These are phyloP conservation scores for Ogataea hybrid DNA, from an alignment of 1,139 yeast genomes.

Conservation along the genomic window DNA sequence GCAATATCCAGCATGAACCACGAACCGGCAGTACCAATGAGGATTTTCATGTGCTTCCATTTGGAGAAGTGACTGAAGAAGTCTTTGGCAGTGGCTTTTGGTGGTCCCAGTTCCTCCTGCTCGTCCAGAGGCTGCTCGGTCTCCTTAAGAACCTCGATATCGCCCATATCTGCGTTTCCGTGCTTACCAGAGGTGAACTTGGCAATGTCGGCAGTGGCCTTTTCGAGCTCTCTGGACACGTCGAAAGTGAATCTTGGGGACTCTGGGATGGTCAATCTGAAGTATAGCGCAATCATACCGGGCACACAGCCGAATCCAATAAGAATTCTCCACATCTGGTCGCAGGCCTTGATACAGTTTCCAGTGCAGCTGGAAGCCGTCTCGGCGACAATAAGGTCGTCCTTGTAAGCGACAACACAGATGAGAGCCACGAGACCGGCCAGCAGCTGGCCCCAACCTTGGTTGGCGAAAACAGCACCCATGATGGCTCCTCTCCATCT, in stretches of 20 bases:
- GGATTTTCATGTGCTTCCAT: constrained; percentile 84
- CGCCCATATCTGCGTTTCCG: constrained; percentile 42
- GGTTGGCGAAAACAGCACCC: constrained; percentile 92
- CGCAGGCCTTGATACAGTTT: no score
- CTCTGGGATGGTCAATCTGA: constrained; percentile 90
- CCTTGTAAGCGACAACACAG: no score
- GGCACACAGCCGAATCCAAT: constrained; percentile 89
- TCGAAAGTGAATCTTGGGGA: constrained; percentile 88
- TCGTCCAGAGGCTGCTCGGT: constrained; percentile 33
- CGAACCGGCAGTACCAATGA: constrained; percentile 92
- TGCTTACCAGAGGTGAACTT: constrained; percentile 46
- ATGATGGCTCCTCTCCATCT: constrained; percentile 96
- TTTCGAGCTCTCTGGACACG: constrained; percentile 58
- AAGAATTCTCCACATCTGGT: no score
- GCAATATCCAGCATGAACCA: constrained; percentile 98
- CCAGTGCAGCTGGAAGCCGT: no score
- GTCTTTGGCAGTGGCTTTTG: constrained; percentile 59
- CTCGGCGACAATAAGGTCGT: no score
- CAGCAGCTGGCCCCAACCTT: constrained; percentile 88
- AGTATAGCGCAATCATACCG: constrained; percentile 77
- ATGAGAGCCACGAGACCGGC: constrained; percentile 89
- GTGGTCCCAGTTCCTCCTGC: constrained; percentile 41
- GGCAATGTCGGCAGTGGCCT: constrained; percentile 59
- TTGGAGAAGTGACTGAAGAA: constrained; percentile 72
- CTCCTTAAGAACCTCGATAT: constrained; percentile 33